Evolutionary conservation across 179 eudicot genomes (phyloP), one percentile per base, ranked within the genome.

Genomic region (Monotropa hypopitys): DNA sequence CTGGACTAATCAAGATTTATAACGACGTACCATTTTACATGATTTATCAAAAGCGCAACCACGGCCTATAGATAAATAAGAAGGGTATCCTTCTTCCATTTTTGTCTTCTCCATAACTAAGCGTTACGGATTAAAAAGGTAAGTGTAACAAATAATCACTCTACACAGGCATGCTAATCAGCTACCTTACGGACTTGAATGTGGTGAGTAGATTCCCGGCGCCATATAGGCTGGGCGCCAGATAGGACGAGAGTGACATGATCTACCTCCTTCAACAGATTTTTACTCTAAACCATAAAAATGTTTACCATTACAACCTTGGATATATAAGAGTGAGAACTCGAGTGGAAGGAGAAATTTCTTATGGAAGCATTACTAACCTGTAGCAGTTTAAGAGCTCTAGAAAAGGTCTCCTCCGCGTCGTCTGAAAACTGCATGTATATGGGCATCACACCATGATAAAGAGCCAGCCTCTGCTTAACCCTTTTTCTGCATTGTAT

Each of bases 171-270:
- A 33, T 30, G 61, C 68, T 71, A 83, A 78, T 86, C 84, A 87
- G 80, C 84, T 81, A 95, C 90, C 85, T 83, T 85, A 62, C 94
- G 94, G 81, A 95, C 99, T 88, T 93, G 99, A 76, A 93, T 95
- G 76, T 93, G 99, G 79, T 93, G 99, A 75, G 92, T 88, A 53
- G 99, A 95, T 84, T 88, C 96, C 67, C 85, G 86, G 46, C 97
- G 98, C 99, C 99, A 95, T 79, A 93, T 95, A 43, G 99, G 88
- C 73, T 95, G 97, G 33, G 95, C 93, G 79, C 98, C 99, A 78
- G 98, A 91, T 82, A 91, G 99, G 76, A 95, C 99, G 38, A 95
- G 88, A 67, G 98, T 95, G 3, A 95, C 96, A 67, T 89, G 79
- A 59, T 93, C 87, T 11, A 91, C 97, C 54, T 88, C 96, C 70